Base-by-base conservation (phyloP, 2,329 filamentous ascomycete genomes). In the Tympanopsis confertula region DNA sequence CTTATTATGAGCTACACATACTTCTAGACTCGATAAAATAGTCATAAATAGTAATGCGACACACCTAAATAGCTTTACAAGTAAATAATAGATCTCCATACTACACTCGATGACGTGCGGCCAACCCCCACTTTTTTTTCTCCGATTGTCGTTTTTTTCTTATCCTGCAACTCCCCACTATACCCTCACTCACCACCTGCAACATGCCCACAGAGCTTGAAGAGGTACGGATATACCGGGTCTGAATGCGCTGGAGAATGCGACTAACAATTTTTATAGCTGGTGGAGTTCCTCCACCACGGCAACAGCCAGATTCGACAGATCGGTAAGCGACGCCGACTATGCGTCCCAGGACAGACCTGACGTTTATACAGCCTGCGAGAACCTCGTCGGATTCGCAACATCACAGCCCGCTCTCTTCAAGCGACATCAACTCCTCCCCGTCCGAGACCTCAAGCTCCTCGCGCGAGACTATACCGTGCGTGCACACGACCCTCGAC, bases 231-330 rank as follows among this genome's bases (percentile, higher is more conserved):
- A 5, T 18, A 3, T 12, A 15, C 5, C 28, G 13, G 7, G 13
- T 5, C 5, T n/a, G 5, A 2, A 22, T 7, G 13, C 19, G 15
- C 1, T 17, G 2, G 3, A 19, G 3, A 12, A n/a, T 14, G 5
- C 15, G 19, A 5, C 29, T 20, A 12, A 4, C 20, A 28, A 33
- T 39, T 15, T 14, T 24, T 22, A 19, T 42, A 81, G 74, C 67
- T 81, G 22, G 78, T 83, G 40, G 78, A 78, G 47, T 85, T 85
- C 50, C 71, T 85, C 37, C 78, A 82, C 50, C 79, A 83, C 61
- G 79, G 79, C 44, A 83, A 84, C 54, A 78, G 78, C 14, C 75
- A 82, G 52, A 79, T 85, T 43, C 69, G 81, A 48, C 76, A 83
- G 56, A 71, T 80, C 48, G 79, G 30, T 33, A 33, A 18, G 17